Conservation (phyloP, 495 filamentous ascomycete species). For the Podospora conica region DNA sequence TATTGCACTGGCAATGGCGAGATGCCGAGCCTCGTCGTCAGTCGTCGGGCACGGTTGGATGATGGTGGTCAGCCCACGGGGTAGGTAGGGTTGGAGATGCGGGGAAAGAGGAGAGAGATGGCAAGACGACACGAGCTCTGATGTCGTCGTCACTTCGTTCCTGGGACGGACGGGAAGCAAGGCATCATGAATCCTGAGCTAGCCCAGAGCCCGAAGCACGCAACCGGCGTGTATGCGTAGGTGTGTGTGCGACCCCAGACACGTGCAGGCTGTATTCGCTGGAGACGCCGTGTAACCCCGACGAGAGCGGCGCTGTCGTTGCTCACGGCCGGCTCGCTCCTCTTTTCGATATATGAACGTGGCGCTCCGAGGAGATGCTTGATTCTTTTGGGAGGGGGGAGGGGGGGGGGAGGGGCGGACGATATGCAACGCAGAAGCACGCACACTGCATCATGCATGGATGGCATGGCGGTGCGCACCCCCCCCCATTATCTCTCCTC, state of each 20-base stretch:
- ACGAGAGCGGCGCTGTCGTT: neutral
- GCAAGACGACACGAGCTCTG: neutral
- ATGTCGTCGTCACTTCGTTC: no score
- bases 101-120: neutral
- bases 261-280: neutral
- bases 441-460: neutral
- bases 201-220: neutral
- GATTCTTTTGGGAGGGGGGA: neutral
- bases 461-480: neutral
- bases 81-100: neutral
- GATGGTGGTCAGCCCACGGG: neutral
- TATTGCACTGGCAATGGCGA: neutral
- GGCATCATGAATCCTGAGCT: neutral
- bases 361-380: conserved; percentile 12
- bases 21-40: neutral
- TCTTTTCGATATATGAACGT: neutral
- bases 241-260: neutral
- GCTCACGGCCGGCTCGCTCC: neutral
- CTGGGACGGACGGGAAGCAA: neutral
- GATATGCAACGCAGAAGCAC: neutral
- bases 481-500: neutral
- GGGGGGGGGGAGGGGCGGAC: neutral
- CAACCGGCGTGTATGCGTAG: no score
- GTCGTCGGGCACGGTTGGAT: neutral
- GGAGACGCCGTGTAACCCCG: neutral